phyloP scores from a whole-genome alignment of 2,329 filamentous ascomycete species.

The Paecilomyces fulvus region DNA sequence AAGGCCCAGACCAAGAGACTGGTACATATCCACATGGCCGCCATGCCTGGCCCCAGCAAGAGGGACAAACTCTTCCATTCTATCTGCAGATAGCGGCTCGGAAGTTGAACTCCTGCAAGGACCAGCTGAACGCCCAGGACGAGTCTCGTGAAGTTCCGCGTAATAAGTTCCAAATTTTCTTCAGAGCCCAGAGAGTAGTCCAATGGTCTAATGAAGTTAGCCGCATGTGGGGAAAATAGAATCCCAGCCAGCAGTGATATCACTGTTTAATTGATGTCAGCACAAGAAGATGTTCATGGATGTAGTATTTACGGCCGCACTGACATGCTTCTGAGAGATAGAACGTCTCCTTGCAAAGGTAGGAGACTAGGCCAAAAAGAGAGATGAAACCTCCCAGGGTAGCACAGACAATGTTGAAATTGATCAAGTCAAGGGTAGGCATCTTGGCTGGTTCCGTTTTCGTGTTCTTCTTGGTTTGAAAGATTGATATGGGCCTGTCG shows the following conservation, averaged over 20 bases:
- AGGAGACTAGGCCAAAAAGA: conserved; percentile 83
- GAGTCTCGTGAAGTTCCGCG: conserved; percentile 74
- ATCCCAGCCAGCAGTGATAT: conserved; percentile 76
- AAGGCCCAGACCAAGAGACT: conserved; percentile 70
- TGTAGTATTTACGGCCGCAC: conserved; percentile 26
- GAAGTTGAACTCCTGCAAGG: conserved; percentile 78
- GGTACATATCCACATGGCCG: conserved; percentile 76
- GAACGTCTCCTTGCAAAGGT: conserved; percentile 78
- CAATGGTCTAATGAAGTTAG: conserved; percentile 65
- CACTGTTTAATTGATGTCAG: conserved; percentile 42
- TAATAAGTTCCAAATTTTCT: conserved; percentile 60
- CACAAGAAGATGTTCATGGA: neutral
- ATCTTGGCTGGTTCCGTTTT: conserved; percentile 30
- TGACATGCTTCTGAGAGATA: conserved; percentile 84
- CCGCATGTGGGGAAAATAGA: conserved; percentile 66
- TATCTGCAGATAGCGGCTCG: conserved; percentile 66
- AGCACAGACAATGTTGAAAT: conserved; percentile 79
- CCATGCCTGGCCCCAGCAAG: conserved; percentile 77
- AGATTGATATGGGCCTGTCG: neutral
- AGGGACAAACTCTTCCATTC: conserved; percentile 71
- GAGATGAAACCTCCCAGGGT: conserved; percentile 81
- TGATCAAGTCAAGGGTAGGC: conserved; percentile 56
- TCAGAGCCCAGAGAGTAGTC: conserved; percentile 59
- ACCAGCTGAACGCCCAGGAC: conserved; percentile 88
- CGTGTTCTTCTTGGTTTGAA: neutral